Conservation (phyloP, 768 basidiomycete genomes). For the Leucosporidium creatinivorum region DNA sequence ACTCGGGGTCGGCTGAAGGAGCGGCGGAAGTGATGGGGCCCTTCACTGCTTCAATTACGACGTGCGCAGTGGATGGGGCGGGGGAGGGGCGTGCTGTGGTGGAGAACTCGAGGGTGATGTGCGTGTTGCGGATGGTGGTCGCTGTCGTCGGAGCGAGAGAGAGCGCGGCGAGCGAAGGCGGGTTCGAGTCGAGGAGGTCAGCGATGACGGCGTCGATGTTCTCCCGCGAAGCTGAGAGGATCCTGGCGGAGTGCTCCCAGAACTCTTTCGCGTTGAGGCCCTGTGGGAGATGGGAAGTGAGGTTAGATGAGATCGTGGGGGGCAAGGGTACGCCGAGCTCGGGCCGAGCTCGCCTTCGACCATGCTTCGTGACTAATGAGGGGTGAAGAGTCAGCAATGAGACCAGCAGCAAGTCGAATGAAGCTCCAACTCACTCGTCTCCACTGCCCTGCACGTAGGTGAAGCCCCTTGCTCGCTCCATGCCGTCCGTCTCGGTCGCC, state of each 20-base stretch:
- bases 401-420: constrained; percentile 54
- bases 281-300: too few species aligned
- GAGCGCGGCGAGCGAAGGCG: constrained; percentile 5
- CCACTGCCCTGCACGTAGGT: constrained; percentile 89
- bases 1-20: background rate
- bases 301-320: too few species aligned
- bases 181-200: constrained; percentile 7
- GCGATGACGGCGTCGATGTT: constrained; percentile 51
- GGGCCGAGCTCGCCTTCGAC: constrained; percentile 7
- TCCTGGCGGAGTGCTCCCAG: constrained; percentile 53
- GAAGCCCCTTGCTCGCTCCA: constrained; percentile 64
- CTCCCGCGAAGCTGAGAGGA: constrained; percentile 50
- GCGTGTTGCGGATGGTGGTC: constrained; percentile 6
- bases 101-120: constrained; percentile 8
- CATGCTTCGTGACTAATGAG: constrained; percentile 28
- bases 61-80: background rate
- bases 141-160: background rate
- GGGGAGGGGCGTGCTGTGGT: background rate
- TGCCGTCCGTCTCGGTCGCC: constrained; percentile 48
- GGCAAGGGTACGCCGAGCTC: too few species aligned
- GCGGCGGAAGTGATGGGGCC: background rate
- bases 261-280: constrained; percentile 68
- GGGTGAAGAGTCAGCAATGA: background rate
- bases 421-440: constrained; percentile 55
- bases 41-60: background rate